These are phyloP conservation scores for Syzygium grande DNA, from an alignment of 345 rosid species.

Conservation along the genomic window DNA sequence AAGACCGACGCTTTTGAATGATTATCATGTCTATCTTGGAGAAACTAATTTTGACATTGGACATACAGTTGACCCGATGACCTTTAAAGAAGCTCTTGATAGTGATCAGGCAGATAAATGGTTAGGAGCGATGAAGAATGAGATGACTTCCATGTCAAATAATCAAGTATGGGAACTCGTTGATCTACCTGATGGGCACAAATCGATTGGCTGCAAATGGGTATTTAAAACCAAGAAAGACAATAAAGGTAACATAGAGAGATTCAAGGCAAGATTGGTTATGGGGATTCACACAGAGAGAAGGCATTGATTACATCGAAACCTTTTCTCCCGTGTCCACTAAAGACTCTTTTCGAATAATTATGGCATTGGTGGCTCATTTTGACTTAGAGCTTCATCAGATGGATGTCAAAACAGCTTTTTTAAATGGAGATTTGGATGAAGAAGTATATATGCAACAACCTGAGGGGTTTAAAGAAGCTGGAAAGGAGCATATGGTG, in stretches of 20 bases:
- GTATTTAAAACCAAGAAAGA: background rate
- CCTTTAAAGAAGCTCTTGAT: background rate
- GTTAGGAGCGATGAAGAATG: background rate
- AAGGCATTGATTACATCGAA: background rate
- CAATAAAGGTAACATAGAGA: background rate
- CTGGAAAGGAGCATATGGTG: background rate
- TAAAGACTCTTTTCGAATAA: background rate
- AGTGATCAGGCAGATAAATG: background rate
- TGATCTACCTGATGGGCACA: background rate
- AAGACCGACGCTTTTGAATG: background rate
- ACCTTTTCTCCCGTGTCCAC: background rate
- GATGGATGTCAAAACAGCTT: background rate
- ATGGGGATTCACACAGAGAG: background rate
- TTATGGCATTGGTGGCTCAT: background rate
- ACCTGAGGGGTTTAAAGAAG: background rate
- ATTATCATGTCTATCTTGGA: background rate
- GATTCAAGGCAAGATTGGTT: background rate
- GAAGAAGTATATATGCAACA: background rate
- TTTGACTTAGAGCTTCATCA: background rate
- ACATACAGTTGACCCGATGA: background rate
- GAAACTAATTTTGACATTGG: too few species aligned
- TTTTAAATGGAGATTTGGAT: background rate
- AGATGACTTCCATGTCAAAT: too few species aligned
- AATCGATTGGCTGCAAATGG: background rate
- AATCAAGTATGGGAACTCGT: background rate